Base-by-base conservation (phyloP, 495 filamentous ascomycete species). In the Poronia punctata region DNA sequence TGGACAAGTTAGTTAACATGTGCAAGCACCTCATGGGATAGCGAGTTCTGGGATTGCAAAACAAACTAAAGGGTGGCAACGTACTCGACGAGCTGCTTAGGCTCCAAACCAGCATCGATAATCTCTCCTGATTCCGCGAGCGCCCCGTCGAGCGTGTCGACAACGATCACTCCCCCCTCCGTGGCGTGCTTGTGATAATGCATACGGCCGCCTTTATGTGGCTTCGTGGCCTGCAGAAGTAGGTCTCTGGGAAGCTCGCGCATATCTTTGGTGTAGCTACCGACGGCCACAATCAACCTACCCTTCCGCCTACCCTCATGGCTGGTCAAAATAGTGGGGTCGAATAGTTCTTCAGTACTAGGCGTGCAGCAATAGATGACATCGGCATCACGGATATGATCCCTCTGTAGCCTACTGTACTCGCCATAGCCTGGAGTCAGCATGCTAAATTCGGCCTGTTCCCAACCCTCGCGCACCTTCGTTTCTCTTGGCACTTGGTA, bases 81-180 rank as follows among this genome's bases (percentile, higher is more conserved):
- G 56, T 49, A 65, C 70, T 98, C 89, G 5, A 94, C 83, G 14
- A 95, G 67, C 52, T 94, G 80, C 19, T 76, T 70, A 0, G 81
- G 71, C 28, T 66, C 62, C 20, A 97, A 61, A 0, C 75, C 84
- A 0, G 86, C 86, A 50, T 86, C 78, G 19, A 90, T 82, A 38
- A 98, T 66, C 67, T 98, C 92, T 4, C 92, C 92, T 0, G 90
- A 84, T 54, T 96, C 88, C 50, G 80, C 78, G 45, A 96, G 50
- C 39, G 85, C 87, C 4, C 79, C 83, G 12, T 84, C 78, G 0
- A 87, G 62, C 22, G 80, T 86, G 56, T 97, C 90, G 8, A 96
- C 90, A 4, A 95, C 68, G 21, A 92, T 68, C 1, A 83, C 82
- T 0, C 85, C 86, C 12, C 86, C 84, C 47, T 80, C 72, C 15